A percentile compares a stretch with the other conserved stretches of the same genome.
phyloP scores from a whole-genome alignment of 345 rosid species.

The Citrus sinensis region DVS_A1.0 CM039162.1:21402501-21403000 shows the following conservation, averaged over 20 bases:
- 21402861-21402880: too few species aligned
- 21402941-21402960: too few species aligned
- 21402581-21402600: background rate
- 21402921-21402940: too few species aligned
- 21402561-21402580: background rate
- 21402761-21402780: background rate
- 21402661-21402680: slow-evolving; percentile 2
- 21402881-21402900: too few species aligned
- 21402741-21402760: slow-evolving; percentile 7
- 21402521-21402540: background rate
- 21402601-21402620: background rate
- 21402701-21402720: slow-evolving; percentile 91
- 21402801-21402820: too few species aligned
- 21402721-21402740: slow-evolving; percentile 59
- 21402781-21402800: too few species aligned
- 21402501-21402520: too few species aligned
- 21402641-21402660: slow-evolving; percentile 1
- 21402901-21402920: too few species aligned
- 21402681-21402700: slow-evolving; percentile 94
- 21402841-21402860: too few species aligned
- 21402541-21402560: background rate
- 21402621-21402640: background rate
- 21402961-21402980: too few species aligned
- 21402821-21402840: too few species aligned
- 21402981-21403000: too few species aligned